These are phyloP conservation scores for Penicillium lividum DNA, from an alignment of 495 filamentous ascomycete species.

Conservation along the genomic window DNA sequence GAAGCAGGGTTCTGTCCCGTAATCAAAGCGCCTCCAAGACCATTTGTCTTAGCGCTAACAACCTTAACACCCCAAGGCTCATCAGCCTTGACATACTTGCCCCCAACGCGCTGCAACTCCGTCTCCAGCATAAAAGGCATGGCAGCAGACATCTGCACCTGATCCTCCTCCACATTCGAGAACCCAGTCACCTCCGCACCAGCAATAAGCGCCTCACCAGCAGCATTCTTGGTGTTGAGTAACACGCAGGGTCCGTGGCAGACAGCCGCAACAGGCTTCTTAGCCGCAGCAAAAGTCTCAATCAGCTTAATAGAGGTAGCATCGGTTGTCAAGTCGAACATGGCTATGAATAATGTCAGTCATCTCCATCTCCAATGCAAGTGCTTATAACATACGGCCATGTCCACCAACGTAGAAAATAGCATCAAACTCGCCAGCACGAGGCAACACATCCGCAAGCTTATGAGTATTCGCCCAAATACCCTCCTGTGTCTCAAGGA, in stretches of 20 bases:
- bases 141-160: conserved; percentile 39
- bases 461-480: conserved; percentile 66
- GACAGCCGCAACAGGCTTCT: conserved; percentile 65
- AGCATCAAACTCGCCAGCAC: conserved; percentile 62
- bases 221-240: conserved; percentile 53
- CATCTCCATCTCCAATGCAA: not conserved
- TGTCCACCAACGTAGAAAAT: conserved; percentile 76
- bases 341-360: conserved; percentile 45
- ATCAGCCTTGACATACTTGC: conserved; percentile 58
- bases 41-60: conserved; percentile 48
- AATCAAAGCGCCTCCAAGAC: conserved; percentile 54
- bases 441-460: conserved; percentile 51
- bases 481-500: conserved; percentile 51
- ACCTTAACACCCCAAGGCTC: conserved; percentile 61
- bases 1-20: conserved; percentile 77
- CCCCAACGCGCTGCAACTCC: conserved; percentile 53
- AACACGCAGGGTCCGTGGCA: conserved; percentile 70
- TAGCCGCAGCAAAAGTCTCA: conserved; percentile 58
- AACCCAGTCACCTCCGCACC: conserved; percentile 67
- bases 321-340: conserved; percentile 66
- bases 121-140: conserved; percentile 71
- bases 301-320: conserved; percentile 54
- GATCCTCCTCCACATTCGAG: conserved; percentile 67
- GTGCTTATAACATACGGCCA: conserved; percentile 54
- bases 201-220: conserved; percentile 52